Evolutionary conservation across 768 basidiomycete species (phyloP).

Genomic region (Cubamyces sp.): DNA sequence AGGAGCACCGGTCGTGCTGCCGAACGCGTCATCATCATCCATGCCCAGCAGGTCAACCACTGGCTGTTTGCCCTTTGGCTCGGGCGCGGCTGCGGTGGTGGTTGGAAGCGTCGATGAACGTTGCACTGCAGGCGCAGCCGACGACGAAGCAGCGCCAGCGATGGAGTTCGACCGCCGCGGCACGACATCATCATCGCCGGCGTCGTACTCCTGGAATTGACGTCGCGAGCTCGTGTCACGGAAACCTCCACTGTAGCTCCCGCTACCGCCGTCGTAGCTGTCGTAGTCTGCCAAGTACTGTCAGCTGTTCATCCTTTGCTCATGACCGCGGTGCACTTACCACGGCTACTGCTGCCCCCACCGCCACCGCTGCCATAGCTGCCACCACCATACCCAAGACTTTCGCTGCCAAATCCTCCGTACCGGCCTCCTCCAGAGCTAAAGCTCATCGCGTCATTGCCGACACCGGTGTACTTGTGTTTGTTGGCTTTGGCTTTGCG

Average conservation of each 20-base stretch:
- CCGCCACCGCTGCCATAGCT: constrained; percentile 41
- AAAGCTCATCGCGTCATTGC: constrained; percentile 80
- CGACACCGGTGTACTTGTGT: constrained; percentile 86
- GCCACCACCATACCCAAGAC: constrained; percentile 37
- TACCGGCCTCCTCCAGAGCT: constrained; percentile 55
- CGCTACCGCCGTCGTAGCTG: constrained; percentile 2
- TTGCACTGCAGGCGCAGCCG: constrained; percentile 40
- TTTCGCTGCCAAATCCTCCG: constrained; percentile 73
- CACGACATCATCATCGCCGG: constrained; percentile 82
- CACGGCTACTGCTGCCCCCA: constrained; percentile 37
- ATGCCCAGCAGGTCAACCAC: constrained; percentile 80
- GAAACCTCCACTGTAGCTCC: constrained; percentile 47
- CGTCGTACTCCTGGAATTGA: constrained; percentile 93
- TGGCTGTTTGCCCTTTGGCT: constrained; percentile 47
- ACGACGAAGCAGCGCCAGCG: constrained; percentile 35
- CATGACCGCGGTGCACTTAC: constrained; percentile 9
- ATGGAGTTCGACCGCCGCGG: constrained; percentile 46
- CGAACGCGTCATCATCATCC: constrained; percentile 63
- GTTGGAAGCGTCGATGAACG: constrained; percentile 43
- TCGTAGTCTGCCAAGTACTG: not conserved
- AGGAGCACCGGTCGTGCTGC: constrained; percentile 38
- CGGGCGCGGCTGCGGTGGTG: constrained; percentile 31
- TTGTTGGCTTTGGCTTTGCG: constrained; percentile 92
- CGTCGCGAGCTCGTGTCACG: constrained; percentile 58
- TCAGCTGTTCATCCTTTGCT: not conserved